phyloP scores from a whole-genome alignment of 164 flowering plant species.

The Umbilicus rupestris region DNA sequence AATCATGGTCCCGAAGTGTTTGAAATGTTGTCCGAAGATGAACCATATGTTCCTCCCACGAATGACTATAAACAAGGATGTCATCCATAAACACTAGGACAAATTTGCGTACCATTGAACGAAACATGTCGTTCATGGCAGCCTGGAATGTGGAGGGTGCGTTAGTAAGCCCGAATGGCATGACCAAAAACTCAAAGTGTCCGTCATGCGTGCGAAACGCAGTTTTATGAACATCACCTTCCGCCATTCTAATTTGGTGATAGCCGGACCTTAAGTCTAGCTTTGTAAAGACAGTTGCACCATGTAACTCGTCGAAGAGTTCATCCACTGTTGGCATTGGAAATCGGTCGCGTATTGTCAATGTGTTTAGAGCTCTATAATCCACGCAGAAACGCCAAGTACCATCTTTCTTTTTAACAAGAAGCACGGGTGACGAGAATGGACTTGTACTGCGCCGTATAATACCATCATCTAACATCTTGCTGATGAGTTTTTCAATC shows the following conservation, averaged over 20 bases:
- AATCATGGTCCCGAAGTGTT: not conserved
- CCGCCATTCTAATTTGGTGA: not conserved
- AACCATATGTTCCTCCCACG: not conserved
- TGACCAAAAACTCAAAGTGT: too few relatives aligned
- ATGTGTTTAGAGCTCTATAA: not conserved
- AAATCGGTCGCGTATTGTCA: not conserved
- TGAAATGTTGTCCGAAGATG: not conserved
- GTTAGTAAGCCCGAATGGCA: too few relatives aligned
- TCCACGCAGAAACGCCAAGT: too few relatives aligned
- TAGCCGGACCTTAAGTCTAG: slow-evolving; percentile 4
- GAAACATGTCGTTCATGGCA: too few relatives aligned
- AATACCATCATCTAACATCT: too few relatives aligned
- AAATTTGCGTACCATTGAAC: not conserved
- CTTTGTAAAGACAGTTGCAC: slow-evolving; percentile 5
- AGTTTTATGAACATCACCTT: not conserved
- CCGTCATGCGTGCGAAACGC: too few relatives aligned
- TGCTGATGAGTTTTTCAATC: too few relatives aligned
- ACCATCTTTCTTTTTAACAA: too few relatives aligned
- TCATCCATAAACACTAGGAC: slow-evolving; percentile 8
- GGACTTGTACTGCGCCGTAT: too few relatives aligned
- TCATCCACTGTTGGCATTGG: slow-evolving; percentile 5
- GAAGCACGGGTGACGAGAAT: too few relatives aligned
- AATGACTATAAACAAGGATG: not conserved
- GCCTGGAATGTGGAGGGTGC: too few relatives aligned
- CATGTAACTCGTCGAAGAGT: slow-evolving; percentile 5